Percentiles rank a stretch among this genome's conserved stretches.
Evolutionary conservation across 257 asterid species (phyloP).

Genomic region (Scutellaria minor): DNA sequence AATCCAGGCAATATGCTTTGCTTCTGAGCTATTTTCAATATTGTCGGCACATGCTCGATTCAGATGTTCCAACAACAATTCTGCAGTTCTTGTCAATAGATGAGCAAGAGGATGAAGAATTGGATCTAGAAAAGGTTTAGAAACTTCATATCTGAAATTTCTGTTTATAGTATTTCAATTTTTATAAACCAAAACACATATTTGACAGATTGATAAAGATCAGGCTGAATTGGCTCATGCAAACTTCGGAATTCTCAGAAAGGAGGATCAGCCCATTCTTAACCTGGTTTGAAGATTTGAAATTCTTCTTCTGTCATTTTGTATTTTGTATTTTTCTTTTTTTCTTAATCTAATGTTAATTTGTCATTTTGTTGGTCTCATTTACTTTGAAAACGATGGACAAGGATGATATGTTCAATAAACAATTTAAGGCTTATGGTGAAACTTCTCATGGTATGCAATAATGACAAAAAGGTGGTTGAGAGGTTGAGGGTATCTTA

Average conservation of each 20-base stretch:
- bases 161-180: conserved; percentile 2
- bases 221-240: conserved; percentile 83
- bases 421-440: conserved; percentile 9
- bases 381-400: conserved; percentile 17
- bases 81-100: conserved; percentile 73
- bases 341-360: conserved; percentile 8
- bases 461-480: neutral
- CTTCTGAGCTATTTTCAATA: conserved; percentile 94
- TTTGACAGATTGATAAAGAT: conserved; percentile 77
- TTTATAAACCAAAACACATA: conserved; percentile 25
- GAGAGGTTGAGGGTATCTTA: conserved; percentile 7
- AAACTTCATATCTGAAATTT: conserved; percentile 29
- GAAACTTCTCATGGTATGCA: neutral
- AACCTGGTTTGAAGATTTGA: conserved; percentile 68
- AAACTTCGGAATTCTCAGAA: conserved; percentile 77
- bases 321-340: neutral
- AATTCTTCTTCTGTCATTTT: conserved; percentile 5
- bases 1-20: conserved; percentile 91
- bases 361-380: conserved; percentile 13
- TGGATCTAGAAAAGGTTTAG: conserved; percentile 81
- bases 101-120: conserved; percentile 79
- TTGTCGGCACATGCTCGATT: conserved; percentile 90
- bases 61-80: conserved; percentile 74
- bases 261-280: conserved; percentile 81
- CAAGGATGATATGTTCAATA: neutral